Evolutionary conservation across 345 rosid genomes (phyloP), one percentile per base, ranked within the genome.

Genomic region (Euphorbia lathyris): DNA sequence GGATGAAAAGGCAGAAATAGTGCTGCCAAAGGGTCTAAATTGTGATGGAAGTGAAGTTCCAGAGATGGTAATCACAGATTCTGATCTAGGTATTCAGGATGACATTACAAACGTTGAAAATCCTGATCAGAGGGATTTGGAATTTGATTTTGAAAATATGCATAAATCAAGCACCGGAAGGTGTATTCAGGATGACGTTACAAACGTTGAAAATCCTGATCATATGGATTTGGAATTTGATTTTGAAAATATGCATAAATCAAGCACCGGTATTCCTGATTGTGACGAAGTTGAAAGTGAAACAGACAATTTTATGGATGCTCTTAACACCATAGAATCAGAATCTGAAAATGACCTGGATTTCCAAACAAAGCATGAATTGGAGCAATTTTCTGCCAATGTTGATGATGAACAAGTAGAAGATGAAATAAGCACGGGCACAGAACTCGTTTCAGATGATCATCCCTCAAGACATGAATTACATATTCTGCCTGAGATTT

Each of bases 1-100:
- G 97, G 99, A 87, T 76, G 96, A 91, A 81, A 94, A 94, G 82
- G 82, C 70, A 23, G 97, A 94, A 82, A 77, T 84, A 73, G 74
- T 86, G 78, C 85, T 82, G 77, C 76, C 77, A 34, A 74, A 71
- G 74, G 82, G 55, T 71, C 76, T 50, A 65, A 65, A 79, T 48
- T 53, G 38, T 69, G 70, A 80, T 23, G 75, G 47, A 72, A 74
- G 68, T 69, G 82, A 85, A 78, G 77, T 63, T 67, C 66, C 74
- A 36, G 81, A 76, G 53, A 76, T 58, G 56, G 76, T 66, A 30
- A 50, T 68, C 40, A 57, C 74, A 22, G 82, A 79, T 70, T 74
- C 80, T 77, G 81, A 74, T 53, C 22, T 52, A 52, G 75, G 65
- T 70, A 73, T 67, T 63, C 79, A 63, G 52, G 76, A 77, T 34